Evolutionary conservation across 2,329 filamentous ascomycete genomes (phyloP).

Genomic region (Dactylellina haptotyla): DNA sequence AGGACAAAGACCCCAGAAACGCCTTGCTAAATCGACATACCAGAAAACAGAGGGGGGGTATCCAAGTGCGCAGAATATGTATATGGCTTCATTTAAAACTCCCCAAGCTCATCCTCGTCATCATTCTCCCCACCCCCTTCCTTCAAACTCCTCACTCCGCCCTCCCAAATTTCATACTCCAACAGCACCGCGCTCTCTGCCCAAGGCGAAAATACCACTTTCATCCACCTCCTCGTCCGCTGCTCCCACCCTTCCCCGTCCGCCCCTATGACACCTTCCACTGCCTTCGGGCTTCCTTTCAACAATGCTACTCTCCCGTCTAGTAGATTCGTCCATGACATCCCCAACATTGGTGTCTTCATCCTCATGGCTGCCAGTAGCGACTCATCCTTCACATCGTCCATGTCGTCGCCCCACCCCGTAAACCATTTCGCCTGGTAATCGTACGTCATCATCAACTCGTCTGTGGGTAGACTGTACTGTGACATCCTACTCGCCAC

Average conservation of each 20-base stretch:
- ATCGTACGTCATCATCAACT: slow-evolving; percentile 55
- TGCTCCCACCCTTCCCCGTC: slow-evolving; percentile 61
- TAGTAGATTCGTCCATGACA: slow-evolving; percentile 58
- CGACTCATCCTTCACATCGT: slow-evolving; percentile 12
- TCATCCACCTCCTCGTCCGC: slow-evolving; percentile 78
- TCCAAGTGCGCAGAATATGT: too few species aligned
- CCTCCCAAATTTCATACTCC: slow-evolving; percentile 79
- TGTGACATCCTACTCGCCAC: slow-evolving; percentile 9
- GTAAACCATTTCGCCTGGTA: slow-evolving; percentile 57
- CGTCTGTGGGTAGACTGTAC: slow-evolving; percentile 32
- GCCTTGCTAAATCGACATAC: slow-evolving; percentile 25
- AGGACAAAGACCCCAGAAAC: slow-evolving; percentile 6
- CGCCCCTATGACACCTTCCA: slow-evolving; percentile 62
- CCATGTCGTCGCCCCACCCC: slow-evolving; percentile 55
- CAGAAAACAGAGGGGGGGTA: too few species aligned
- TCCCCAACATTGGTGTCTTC: slow-evolving; percentile 57
- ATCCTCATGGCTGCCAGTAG: slow-evolving; percentile 18
- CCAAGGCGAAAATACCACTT: slow-evolving; percentile 89
- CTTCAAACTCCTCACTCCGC: slow-evolving; percentile 63
- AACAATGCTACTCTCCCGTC: slow-evolving; percentile 59
- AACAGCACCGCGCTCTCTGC: slow-evolving; percentile 68
- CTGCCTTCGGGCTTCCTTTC: slow-evolving; percentile 55
- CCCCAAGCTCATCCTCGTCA: not conserved
- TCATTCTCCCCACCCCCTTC: not conserved
- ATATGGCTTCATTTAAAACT: not conserved